Percentiles rank a stretch among this genome's conserved stretches.
Evolutionary conservation across 2,329 filamentous ascomycete genomes (phyloP).

Genomic region (Chrysosporium keratinophilum): DNA sequence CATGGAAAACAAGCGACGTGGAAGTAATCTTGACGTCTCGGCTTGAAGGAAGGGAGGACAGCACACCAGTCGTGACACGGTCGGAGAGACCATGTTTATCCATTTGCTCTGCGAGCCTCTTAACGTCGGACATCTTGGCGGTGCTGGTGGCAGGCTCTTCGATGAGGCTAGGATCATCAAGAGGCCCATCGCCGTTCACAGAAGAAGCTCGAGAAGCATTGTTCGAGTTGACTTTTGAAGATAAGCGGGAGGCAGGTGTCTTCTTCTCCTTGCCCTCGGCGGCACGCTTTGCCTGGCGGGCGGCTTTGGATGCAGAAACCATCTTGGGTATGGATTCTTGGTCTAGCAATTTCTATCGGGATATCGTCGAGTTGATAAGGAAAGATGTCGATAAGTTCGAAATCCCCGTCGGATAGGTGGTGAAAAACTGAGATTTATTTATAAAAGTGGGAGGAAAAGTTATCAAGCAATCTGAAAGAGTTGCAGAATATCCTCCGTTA

Average conservation of each 20-base stretch:
- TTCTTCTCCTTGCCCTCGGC: conserved; percentile 65
- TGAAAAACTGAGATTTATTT: neutral
- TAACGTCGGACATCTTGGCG: conserved; percentile 67
- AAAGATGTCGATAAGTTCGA: conserved; percentile 17
- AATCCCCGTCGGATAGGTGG: neutral
- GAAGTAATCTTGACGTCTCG: conserved; percentile 97
- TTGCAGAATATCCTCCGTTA: conserved; percentile 17
- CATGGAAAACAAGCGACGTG: conserved; percentile 90
- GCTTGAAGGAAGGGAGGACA: conserved; percentile 72
- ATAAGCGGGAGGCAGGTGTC: conserved; percentile 60
- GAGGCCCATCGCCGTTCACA: conserved; percentile 53
- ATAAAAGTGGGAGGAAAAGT: conserved; percentile 7
- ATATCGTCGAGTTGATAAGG: conserved; percentile 20
- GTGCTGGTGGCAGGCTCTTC: conserved; percentile 60
- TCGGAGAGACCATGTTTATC: conserved; percentile 95
- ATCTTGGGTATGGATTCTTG: conserved; percentile 32
- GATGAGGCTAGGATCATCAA: conserved; percentile 54
- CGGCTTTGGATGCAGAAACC: conserved; percentile 60
- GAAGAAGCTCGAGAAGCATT: conserved; percentile 53
- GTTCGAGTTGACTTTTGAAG: conserved; percentile 57
- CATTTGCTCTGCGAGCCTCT: conserved; percentile 83
- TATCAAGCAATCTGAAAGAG: conserved; percentile 12
- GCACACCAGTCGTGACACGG: conserved; percentile 93
- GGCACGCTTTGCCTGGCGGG: conserved; percentile 55
- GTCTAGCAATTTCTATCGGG: neutral